Evolutionary conservation across 192 early-diverging fungal species (phyloP), one percentile per base, ranked within the genome.

Genomic region (Backusella luteola): DNA sequence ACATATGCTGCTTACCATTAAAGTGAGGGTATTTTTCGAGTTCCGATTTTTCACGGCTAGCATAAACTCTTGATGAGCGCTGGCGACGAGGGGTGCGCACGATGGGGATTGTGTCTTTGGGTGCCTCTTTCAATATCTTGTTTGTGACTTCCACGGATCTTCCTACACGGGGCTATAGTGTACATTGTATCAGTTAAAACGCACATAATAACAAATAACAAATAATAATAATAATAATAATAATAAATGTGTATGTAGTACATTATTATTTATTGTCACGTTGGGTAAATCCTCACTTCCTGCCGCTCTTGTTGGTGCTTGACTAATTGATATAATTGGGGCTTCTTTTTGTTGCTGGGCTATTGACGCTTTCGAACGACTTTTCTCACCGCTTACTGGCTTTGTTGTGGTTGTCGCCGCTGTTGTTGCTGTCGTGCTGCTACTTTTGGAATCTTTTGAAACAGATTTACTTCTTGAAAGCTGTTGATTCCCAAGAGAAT

Each of bases 31-130:
- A 84, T 79, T 92, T 91, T 71, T 96, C 94, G 66, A 96, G 78
- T 71, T 96, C 93, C 34, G 93, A 91, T 32, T 87, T 85, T 76
- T 95, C 94, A 12, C 89, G 92, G 6, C 94, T 91, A 85, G 93
- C 90, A 77, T 96, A 96, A 44, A 71, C 39, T 41, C 95, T 85
- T 21, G 95, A 96, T 6, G 94, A 96, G 71, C 92, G 83, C 78
- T 96, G 95, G 34, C 95, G 89, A 36, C 91, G 84, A 46, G 95
- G 95, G 19, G 89, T 87, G 85, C 94, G 94, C 82, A 86, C 90
- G 75, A 91, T 86, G 52, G 92, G 91, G 68, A 94, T 94, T 17
- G 88, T 86, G 82, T 96, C 88, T 75, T 89, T 90, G 3, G 89
- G 89, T 12, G 83, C 81, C 29, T 80, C 79, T 69, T 89, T 85